These are phyloP conservation scores for Carex pumila DNA, from an alignment of 176 grass and related monocot genomes.

Conservation along the genomic window DNA sequence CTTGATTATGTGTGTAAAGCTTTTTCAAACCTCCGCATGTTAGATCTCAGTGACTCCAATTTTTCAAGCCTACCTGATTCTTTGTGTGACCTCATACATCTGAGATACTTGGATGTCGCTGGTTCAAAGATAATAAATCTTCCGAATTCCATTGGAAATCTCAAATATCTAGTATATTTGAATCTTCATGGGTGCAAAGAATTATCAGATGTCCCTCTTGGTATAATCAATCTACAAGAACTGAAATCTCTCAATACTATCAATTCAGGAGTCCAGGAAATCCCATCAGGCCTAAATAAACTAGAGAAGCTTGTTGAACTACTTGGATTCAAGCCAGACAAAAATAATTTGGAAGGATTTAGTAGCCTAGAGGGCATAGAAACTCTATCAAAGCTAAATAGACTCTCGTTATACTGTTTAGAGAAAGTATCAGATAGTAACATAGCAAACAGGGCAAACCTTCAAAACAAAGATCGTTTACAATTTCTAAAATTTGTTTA, in stretches of 20 bases:
- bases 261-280: neutral
- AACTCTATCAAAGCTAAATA: neutral
- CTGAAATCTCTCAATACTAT: fast-evolving
- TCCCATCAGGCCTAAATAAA: neutral
- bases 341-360: neutral
- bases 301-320: neutral
- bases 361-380: neutral
- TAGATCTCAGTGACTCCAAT: neutral
- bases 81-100: neutral
- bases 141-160: neutral
- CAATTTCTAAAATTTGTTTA: neutral
- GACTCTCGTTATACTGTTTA: fast-evolving
- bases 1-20: neutral
- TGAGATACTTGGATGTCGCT: neutral
- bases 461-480: neutral
- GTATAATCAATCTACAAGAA: neutral
- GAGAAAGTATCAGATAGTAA: neutral
- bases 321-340: neutral
- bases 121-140: neutral
- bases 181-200: fast-evolving
- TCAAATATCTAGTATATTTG: neutral
- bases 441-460: neutral
- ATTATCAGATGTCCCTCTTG: neutral
- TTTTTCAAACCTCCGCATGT: neutral
- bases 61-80: neutral